These are phyloP conservation scores for Peronospora farinosa DNA, from an alignment of 352 stramenopile genomes.

Conservation along the genomic window DNA sequence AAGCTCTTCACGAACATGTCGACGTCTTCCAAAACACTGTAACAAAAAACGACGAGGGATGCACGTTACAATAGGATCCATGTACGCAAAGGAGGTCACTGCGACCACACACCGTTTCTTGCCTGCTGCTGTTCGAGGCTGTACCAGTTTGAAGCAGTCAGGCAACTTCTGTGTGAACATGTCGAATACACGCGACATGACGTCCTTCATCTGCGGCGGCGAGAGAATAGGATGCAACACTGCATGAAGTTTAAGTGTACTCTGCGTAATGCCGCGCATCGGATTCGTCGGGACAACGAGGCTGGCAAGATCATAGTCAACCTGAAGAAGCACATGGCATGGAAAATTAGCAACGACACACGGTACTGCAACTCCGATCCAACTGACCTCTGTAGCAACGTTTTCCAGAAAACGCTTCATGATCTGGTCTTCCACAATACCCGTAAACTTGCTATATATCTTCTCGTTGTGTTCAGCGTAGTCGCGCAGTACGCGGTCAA, in stretches of 20 bases:
- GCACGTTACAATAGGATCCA: slow-evolving; percentile 2
- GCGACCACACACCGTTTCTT: slow-evolving; percentile 48
- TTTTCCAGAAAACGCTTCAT: slow-evolving; percentile 89
- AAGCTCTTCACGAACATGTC: slow-evolving; percentile 70
- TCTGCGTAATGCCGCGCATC: slow-evolving; percentile 91
- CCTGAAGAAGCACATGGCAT: slow-evolving; percentile 35
- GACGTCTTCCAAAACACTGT: slow-evolving; percentile 68
- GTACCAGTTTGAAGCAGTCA: slow-evolving; percentile 82
- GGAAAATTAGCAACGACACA: slow-evolving; percentile 25
- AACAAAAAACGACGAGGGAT: slow-evolving; percentile 1
- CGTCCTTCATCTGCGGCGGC: slow-evolving; percentile 91
- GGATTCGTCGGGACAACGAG: slow-evolving; percentile 64
- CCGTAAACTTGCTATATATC: slow-evolving; percentile 96
- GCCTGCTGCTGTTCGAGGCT: slow-evolving; percentile 64
- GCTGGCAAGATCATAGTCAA: slow-evolving; percentile 65
- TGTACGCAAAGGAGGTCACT: neutral
- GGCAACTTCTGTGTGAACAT: slow-evolving; percentile 87
- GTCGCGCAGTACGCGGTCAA: slow-evolving; percentile 93
- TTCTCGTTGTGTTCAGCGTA: slow-evolving; percentile 96
- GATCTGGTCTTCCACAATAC: slow-evolving; percentile 94
- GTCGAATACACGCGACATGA: slow-evolving; percentile 89
- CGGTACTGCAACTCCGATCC: slow-evolving; percentile 7
- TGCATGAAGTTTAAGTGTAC: slow-evolving; percentile 92
- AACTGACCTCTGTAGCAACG: slow-evolving; percentile 49
- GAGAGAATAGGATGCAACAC: slow-evolving; percentile 91